These are phyloP conservation scores for Trichosporon coremiiforme DNA, from an alignment of 1,284 basidiomycete genomes.

Conservation along the genomic window DNA sequence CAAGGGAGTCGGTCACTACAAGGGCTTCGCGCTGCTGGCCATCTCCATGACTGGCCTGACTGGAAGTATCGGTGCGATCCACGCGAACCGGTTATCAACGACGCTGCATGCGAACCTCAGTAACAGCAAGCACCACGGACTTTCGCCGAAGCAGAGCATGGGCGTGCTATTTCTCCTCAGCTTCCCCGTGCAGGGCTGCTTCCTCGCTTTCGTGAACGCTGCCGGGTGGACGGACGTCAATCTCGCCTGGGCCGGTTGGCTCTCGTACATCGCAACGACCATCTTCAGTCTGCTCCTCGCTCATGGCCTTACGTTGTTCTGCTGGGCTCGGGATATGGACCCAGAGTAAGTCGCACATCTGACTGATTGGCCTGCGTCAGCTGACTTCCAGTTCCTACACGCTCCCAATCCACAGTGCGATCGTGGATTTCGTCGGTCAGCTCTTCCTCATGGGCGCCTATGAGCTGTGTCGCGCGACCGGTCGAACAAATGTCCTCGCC, in stretches of 20 bases:
- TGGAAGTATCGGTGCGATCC: conserved; percentile 85
- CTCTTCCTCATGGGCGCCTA: conserved; percentile 66
- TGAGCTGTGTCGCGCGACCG: conserved; percentile 50
- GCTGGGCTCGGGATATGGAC: conserved; percentile 81
- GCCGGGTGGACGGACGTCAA: conserved; percentile 77
- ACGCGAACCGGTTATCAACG: conserved; percentile 87
- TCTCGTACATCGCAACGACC: conserved; percentile 72
- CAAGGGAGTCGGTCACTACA: conserved; percentile 79
- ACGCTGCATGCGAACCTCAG: conserved; percentile 44
- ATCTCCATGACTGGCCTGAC: conserved; percentile 86
- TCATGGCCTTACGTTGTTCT: conserved; percentile 69
- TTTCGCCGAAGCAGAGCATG: conserved; percentile 45
- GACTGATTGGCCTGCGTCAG: not conserved
- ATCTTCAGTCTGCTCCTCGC: conserved; percentile 70
- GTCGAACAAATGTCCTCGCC: conserved; percentile 24
- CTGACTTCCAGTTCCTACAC: conserved; percentile 69
- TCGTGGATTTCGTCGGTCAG: conserved; percentile 91
- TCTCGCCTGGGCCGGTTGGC: conserved; percentile 65
- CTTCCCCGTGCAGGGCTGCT: conserved; percentile 73
- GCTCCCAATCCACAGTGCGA: conserved; percentile 82
- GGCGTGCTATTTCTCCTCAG: conserved; percentile 71
- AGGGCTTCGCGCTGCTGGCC: conserved; percentile 84
- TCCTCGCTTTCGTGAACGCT: conserved; percentile 66
- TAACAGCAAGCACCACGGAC: conserved; percentile 35
- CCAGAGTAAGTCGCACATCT: conserved; percentile 65